phyloP scores from a whole-genome alignment of 805 yeast species.

The Candida bentonensis region DNA sequence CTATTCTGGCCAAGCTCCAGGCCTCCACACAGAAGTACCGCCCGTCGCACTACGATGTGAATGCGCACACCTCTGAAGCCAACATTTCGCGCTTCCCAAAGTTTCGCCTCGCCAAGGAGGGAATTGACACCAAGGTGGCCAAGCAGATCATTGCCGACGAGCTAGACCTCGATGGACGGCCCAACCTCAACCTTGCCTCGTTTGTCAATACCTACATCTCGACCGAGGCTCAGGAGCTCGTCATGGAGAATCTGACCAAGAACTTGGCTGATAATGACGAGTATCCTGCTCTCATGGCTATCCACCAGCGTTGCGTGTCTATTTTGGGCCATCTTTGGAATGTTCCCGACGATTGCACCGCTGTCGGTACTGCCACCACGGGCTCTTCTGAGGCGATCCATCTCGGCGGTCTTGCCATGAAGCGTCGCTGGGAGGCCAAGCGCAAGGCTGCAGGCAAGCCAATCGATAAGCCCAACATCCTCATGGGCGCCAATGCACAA shows the following conservation, averaged over 20 bases:
- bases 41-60: constrained; percentile 2
- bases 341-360: constrained; percentile 36
- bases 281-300: constrained; percentile 70
- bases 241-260: constrained; percentile 62
- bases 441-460: constrained; percentile 48
- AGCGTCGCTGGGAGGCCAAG: constrained; percentile 71
- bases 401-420: constrained; percentile 88
- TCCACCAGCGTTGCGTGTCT: constrained; percentile 71
- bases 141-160: constrained; percentile 58
- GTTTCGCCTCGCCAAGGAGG: constrained; percentile 44
- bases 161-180: constrained; percentile 69
- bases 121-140: constrained; percentile 38
- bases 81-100: constrained; percentile 28
- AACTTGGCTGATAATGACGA: constrained; percentile 90
- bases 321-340: constrained; percentile 74
- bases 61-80: constrained; percentile 2
- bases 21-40: constrained; percentile 2
- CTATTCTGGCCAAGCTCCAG: constrained; percentile 12
- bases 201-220: constrained; percentile 69
- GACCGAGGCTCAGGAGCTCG: constrained; percentile 37
- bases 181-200: constrained; percentile 73
- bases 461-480: constrained; percentile 57
- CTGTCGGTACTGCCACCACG: constrained; percentile 83
- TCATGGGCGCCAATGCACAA: constrained; percentile 89
- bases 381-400: constrained; percentile 91